Evolutionary conservation across 2,329 filamentous ascomycete species (phyloP).

Genomic region (Beauveria pseudobassiana): DNA sequence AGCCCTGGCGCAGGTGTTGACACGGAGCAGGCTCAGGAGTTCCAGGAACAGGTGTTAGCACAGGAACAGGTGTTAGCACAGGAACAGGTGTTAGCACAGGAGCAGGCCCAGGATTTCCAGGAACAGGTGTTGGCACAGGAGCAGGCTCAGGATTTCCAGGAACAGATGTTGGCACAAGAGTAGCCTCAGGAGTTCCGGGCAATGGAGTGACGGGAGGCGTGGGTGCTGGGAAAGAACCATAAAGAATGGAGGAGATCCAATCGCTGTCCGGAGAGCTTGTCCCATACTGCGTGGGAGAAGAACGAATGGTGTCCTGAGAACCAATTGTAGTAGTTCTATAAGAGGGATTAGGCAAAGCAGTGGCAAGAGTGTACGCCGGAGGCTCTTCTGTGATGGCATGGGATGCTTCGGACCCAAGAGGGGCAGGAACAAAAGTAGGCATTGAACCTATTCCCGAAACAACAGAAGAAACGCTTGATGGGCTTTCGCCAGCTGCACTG

Average conservation of each 20-base stretch:
- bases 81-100: constrained; percentile 11
- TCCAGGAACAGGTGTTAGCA: constrained; percentile 5
- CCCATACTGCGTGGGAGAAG: neutral
- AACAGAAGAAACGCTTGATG: neutral
- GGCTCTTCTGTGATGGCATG: neutral
- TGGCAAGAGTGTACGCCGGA: constrained; percentile 2
- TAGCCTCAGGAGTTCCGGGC: constrained; percentile 12
- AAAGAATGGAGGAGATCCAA: constrained; percentile 11
- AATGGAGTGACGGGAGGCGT: constrained; percentile 22
- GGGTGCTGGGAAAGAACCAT: constrained; percentile 21
- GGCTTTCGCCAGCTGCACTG: neutral
- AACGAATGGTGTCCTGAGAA: neutral
- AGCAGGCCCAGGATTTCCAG: constrained; percentile 1
- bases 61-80: constrained; percentile 12
- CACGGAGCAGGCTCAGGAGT: no score
- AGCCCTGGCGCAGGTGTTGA: no score
- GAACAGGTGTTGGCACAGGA: constrained; percentile 15
- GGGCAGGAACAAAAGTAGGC: neutral
- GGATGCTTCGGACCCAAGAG: neutral
- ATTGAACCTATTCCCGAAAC: constrained; percentile 1
- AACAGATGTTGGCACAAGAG: constrained; percentile 12
- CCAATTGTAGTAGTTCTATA: neutral
- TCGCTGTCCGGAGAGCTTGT: neutral
- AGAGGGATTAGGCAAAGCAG: neutral
- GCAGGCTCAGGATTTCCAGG: constrained; percentile 6